These are phyloP conservation scores for Nitzschia sp. DNA, from an alignment of 108 stramenopile genomes.

Conservation along the genomic window DNA sequence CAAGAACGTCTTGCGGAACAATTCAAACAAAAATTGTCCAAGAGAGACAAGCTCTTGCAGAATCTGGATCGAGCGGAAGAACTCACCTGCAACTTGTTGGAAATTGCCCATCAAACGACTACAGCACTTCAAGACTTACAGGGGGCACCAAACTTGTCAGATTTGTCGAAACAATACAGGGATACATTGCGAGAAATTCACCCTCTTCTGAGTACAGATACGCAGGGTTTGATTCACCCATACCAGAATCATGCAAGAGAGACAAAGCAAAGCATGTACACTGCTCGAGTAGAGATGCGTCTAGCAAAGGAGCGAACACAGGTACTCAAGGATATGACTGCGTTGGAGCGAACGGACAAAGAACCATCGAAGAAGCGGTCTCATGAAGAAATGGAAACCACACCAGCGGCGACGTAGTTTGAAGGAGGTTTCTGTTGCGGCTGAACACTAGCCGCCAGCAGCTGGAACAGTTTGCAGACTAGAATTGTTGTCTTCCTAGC, in stretches of 20 bases:
- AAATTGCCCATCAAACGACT: slow-evolving; percentile 32
- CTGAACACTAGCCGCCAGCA: no score
- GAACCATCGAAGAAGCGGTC: not conserved
- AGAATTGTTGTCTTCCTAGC: no score
- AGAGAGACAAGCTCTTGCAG: slow-evolving; percentile 25
- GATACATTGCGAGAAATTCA: slow-evolving; percentile 44
- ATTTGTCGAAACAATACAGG: slow-evolving; percentile 27
- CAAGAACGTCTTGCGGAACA: slow-evolving; percentile 8
- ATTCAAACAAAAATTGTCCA: slow-evolving; percentile 13
- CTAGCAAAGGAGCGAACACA: slow-evolving; percentile 44
- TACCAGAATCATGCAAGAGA: slow-evolving; percentile 47
- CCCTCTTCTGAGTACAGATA: slow-evolving; percentile 26
- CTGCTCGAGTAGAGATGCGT: slow-evolving; percentile 54
- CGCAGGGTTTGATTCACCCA: slow-evolving; percentile 36
- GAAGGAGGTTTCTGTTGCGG: no score
- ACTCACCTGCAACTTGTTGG: slow-evolving; percentile 30
- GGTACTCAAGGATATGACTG: slow-evolving; percentile 32
- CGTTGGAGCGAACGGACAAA: slow-evolving; percentile 24
- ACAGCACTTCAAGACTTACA: slow-evolving; percentile 29
- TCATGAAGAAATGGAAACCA: no score
- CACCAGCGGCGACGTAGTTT: no score
- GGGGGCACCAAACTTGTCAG: slow-evolving; percentile 1
- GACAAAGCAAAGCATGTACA: slow-evolving; percentile 50
- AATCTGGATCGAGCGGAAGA: slow-evolving; percentile 38
- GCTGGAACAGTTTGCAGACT: no score